Evolutionary conservation across 2,329 filamentous ascomycete species (phyloP), one percentile per base, ranked within the genome.

Genomic region (Fusarium papillatum): DNA sequence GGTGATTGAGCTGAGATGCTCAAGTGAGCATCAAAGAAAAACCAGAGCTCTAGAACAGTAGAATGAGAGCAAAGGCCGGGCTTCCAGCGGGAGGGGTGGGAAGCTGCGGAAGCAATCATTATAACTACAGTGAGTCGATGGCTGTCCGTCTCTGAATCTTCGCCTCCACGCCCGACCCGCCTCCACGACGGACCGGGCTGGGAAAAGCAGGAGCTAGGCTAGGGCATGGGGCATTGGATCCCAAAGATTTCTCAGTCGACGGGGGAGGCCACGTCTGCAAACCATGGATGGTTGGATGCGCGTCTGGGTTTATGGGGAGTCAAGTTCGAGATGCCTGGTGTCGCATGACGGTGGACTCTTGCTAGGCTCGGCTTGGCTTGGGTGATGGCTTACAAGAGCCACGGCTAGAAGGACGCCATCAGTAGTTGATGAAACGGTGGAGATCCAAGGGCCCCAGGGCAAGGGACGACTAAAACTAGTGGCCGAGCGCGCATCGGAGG

Each of bases 31-130:
- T 67, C 64, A 57, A 68, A 29, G 62, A 43, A 29, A 67, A 43
- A 66, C 43, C 64, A 61, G 22, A 48, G 46, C 48, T 62, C 59
- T 31, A 34, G 53, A 38, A 31, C 60, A 36, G 43, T 55, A 76
- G 64, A 65, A 66, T 48, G 39, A 66, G 59, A 69, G 71, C 63
- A 63, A 29, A 89, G 89, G 81, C 64, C 55, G 38, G 68, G 31
- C 31, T 63, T 55, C n/a, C 26, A 53, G 64, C 60, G 60, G 70
- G 68, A 64, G 10, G 41, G 29, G 31, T 34, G 31, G 31, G 29
- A 68, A 55, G 70, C 68, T 62, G 74, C 48, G 66, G 69, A 71
- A 67, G 70, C 50, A 73, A 73, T 70, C 57, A 68, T 77, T 76
- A 76, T 76, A 76, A 75, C 69, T 57, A 68, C 26, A 62, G 65